Evolutionary conservation across 1,139 yeast genomes (phyloP), one percentile per base, ranked within the genome.

Genomic region (Blastobotrys malaysiensis): DNA sequence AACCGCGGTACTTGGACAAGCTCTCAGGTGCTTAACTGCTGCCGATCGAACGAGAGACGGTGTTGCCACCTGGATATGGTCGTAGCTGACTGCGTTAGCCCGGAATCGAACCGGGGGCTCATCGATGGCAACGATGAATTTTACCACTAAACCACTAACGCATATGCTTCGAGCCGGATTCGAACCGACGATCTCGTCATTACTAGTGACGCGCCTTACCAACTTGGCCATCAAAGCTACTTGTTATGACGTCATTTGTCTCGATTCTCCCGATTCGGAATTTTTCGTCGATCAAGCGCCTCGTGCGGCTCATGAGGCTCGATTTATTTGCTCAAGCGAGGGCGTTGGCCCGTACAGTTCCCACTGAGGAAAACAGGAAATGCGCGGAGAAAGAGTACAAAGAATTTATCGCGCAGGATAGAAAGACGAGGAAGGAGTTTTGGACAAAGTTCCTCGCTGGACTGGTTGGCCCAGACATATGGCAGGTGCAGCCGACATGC

Each of bases 141-240:
- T 52, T 52, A 52, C 55, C 55, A 36, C 55, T 52, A 47, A 47
- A 47, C 49, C 49, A 47, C 49, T 47, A 47, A 47, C 49, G 49
- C 49, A 14, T 20, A 26, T 81, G 86, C 85, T 83, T 80, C 78
- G 83, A 80, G 80, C 81, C 85, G 81, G 86, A 81, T 75, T 82
- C 83, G 87, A 83, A 82, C 87, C 82, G 86, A 80, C 83, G 88
- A 83, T 83, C 88, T 83, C 86, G 82, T 81, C 88, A 83, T 83
- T 83, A 83, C 87, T 83, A 83, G 88, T 83, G 88, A 81, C 82
- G 85, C 84, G 88, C 88, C 87, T 83, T 83, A 83, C 88, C 88
- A 83, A 82, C 88, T 83, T 82, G 87, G 87, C 84, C 84, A 80
- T 79, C 77, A 72, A 74, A 77, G 78, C 79, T 22, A 5, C 43